phyloP scores from a whole-genome alignment of 495 filamentous ascomycete genomes.

The Aspergillus egyptiacus region DNA sequence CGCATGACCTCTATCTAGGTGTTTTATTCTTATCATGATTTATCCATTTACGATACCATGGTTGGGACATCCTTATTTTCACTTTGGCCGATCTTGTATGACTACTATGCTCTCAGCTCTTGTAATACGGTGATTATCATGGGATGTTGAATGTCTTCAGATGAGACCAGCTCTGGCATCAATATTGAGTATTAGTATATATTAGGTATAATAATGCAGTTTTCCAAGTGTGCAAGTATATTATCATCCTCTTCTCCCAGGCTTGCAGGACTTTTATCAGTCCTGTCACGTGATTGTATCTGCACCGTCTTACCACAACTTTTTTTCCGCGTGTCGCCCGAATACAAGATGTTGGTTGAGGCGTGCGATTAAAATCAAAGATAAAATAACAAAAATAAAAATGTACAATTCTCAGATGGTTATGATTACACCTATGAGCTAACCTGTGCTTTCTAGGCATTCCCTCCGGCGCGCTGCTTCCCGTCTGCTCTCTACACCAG shows the following conservation, averaged over 20 bases:
- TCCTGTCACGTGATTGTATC: too few species aligned
- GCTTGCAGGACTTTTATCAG: too few species aligned
- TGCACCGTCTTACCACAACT: too few species aligned
- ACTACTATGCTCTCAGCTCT: slow-evolving; percentile 4
- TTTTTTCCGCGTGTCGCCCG: too few species aligned
- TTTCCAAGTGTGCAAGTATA: too few species aligned
- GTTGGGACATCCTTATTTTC: too few species aligned
- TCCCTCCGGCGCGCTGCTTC: slow-evolving; percentile 49
- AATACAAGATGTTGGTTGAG: too few species aligned
- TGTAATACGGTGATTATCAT: background rate
- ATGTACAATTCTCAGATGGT: background rate
- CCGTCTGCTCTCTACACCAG: slow-evolving; percentile 49
- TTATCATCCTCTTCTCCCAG: too few species aligned
- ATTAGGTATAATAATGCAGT: background rate
- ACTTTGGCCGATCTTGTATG: background rate
- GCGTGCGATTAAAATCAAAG: too few species aligned
- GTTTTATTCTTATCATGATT: background rate
- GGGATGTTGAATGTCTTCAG: background rate
- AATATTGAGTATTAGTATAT: too few species aligned
- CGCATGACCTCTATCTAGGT: too few species aligned
- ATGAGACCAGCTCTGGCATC: background rate
- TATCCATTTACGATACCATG: background rate
- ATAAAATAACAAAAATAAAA: background rate
- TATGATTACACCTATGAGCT: background rate
- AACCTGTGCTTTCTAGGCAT: slow-evolving; percentile 27